Evolutionary conservation across 169 alveolate genomes (phyloP).

Genomic region (Eimeria brunetti): DNA sequence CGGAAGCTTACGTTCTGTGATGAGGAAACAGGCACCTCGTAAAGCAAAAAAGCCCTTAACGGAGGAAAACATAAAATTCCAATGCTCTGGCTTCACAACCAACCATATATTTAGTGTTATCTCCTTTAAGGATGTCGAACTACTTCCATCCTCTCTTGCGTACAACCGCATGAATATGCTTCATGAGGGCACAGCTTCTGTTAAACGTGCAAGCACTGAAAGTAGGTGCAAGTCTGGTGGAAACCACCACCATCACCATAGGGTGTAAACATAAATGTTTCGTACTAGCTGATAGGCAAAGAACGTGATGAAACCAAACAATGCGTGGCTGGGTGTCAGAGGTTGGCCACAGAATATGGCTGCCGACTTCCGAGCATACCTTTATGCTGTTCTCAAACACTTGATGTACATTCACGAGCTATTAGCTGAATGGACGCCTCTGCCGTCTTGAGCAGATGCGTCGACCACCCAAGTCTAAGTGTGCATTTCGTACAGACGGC

Average conservation of each 20-base stretch:
- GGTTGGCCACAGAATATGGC: background rate
- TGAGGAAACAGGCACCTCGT: background rate
- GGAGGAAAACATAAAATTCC: background rate
- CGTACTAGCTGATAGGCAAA: background rate
- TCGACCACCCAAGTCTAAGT: background rate
- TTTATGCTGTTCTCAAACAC: background rate
- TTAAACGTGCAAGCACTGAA: background rate
- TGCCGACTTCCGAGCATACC: background rate
- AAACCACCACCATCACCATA: background rate
- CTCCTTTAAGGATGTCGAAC: background rate
- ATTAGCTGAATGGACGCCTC: background rate
- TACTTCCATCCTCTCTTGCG: background rate
- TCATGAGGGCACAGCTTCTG: background rate
- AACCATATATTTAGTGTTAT: background rate
- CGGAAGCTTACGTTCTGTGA: background rate
- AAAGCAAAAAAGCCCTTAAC: background rate
- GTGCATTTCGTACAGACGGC: background rate
- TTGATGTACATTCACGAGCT: background rate
- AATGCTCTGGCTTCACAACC: too few relatives aligned
- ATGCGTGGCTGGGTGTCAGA: background rate
- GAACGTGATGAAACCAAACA: background rate
- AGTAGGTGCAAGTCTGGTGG: background rate
- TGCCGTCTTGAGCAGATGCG: background rate
- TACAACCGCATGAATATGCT: background rate
- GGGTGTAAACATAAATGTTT: background rate